Conservation (phyloP, 1,139 yeast genomes). For the Taphrina sp. region DNA sequence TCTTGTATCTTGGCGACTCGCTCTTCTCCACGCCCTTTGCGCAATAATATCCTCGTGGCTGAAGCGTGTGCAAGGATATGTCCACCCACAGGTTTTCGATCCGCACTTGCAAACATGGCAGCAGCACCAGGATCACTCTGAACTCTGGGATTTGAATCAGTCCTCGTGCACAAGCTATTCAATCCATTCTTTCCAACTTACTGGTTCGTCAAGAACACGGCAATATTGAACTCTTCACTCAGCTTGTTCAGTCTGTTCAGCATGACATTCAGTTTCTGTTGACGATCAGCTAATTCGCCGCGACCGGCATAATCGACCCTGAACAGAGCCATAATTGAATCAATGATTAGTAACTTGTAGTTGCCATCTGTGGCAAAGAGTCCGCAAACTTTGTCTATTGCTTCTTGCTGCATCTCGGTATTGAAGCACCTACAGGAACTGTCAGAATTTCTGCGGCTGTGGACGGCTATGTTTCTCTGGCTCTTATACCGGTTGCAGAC, state of each 20-base stretch:
- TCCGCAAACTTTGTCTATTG: constrained; percentile 31
- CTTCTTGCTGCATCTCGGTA: constrained; percentile 29
- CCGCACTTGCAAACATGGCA: constrained; percentile 61
- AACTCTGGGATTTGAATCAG: constrained; percentile 42
- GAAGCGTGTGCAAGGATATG: constrained; percentile 53
- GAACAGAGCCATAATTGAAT: constrained; percentile 63
- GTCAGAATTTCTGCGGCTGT: constrained; percentile 43
- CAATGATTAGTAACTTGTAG: constrained; percentile 45
- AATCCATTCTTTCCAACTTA: not conserved
- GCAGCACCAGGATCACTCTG: constrained; percentile 71
- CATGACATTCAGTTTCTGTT: constrained; percentile 60
- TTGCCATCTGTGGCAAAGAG: constrained; percentile 33
- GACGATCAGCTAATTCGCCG: constrained; percentile 61
- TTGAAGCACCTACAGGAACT: constrained; percentile 12
- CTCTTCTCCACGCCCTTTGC: constrained; percentile 66
- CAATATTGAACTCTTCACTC: constrained; percentile 60
- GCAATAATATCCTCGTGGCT: constrained; percentile 57
- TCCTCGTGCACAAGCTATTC: not conserved
- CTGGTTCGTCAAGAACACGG: constrained; percentile 61
- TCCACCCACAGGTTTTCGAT: constrained; percentile 65
- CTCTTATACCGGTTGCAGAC: too few species aligned
- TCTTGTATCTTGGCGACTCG: constrained; percentile 63
- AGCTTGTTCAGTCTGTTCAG: constrained; percentile 53
- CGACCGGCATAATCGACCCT: constrained; percentile 57
- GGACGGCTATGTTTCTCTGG: too few species aligned